Base-by-base conservation (phyloP, 768 basidiomycete species). In the Macrolepiota dolichaula region DNA sequence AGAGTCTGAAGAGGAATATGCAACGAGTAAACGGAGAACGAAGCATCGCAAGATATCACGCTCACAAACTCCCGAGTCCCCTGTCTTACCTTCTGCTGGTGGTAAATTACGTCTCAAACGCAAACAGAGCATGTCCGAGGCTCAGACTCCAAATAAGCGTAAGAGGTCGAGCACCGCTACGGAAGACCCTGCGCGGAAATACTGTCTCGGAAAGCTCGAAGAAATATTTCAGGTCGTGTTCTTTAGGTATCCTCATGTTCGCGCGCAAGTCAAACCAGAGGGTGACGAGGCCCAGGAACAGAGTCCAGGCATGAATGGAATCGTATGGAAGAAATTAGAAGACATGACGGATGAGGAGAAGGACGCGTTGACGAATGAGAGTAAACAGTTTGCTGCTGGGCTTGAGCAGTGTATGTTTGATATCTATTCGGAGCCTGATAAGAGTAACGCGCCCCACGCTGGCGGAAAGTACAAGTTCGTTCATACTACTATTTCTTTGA, bases 321-420 rank as follows among this genome's bases (percentile, higher is more conserved):
- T 75, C 61, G 69, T 79, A 37, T 70, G 76, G 63, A 80, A 85
- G 71, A 76, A 78, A 52, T 63, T 74, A 58, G 84, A 84, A 44
- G 82, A 87, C 47, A 73, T 88, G 69, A 79, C 78, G 47, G 82
- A 85, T 29, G 88, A 85, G 56, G 82, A 89, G 69, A 85, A 78
- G 69, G 76, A 79, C 51, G 73, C 72, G 27, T 69, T 90, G 59
- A 76, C 86, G 63, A 77, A 80, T 22, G 80, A 79, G 38, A 86
- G 89, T 36, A 84, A 83, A 61, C 74, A 73, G 47, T 93, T 89
- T 74, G 83, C 91, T 59, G 73, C 76, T 55, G 86, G 88, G 55
- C 82, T 96, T 66, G 94, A 96, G 74, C 77, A 79, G 66, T 88
- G 84, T 68, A 73, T 94, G 25, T 94, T 85, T 71, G 89, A 90